These are phyloP conservation scores for Colletotrichum sansevieriae DNA, from an alignment of 2,329 filamentous ascomycete species.

Conservation along the genomic window DNA sequence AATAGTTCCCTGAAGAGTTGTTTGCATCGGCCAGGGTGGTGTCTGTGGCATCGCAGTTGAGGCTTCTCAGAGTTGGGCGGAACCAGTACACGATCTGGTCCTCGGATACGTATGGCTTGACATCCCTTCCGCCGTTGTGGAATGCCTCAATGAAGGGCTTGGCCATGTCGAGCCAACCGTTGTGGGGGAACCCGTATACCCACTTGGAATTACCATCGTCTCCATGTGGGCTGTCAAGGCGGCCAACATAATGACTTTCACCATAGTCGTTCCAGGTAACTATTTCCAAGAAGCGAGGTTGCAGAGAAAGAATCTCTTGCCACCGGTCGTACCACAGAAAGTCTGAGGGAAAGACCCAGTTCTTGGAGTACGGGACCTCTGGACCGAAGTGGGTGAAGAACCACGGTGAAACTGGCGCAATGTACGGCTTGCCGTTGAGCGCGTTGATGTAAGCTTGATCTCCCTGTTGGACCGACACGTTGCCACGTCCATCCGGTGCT, in stretches of 20 bases:
- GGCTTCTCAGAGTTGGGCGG: conserved; percentile 59
- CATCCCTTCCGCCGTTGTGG: conserved; percentile 58
- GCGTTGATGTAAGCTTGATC: conserved; percentile 52
- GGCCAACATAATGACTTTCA: conserved; percentile 68
- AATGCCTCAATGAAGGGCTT: conserved; percentile 67
- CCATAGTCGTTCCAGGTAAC: conserved; percentile 64
- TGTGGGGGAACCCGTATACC: conserved; percentile 60
- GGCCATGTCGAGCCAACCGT: conserved; percentile 66
- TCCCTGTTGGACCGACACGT: conserved; percentile 56
- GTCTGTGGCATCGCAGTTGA: conserved; percentile 66
- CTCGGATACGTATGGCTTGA: conserved; percentile 58
- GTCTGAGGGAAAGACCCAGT: conserved; percentile 71
- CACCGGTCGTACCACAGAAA: conserved; percentile 71
- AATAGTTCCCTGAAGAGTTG: conserved; percentile 64
- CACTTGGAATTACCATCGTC: conserved; percentile 62
- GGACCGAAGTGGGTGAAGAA: conserved; percentile 64
- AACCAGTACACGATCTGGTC: conserved; percentile 70
- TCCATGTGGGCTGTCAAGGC: conserved; percentile 57
- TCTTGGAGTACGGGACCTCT: conserved; percentile 62
- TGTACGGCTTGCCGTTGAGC: conserved; percentile 59
- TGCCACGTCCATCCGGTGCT: conserved; percentile 56
- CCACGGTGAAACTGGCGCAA: conserved; percentile 58
- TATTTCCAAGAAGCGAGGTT: conserved; percentile 62
- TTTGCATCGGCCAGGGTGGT: conserved; percentile 60
- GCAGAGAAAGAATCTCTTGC: conserved; percentile 59